Evolutionary conservation across 2,329 filamentous ascomycete species (phyloP).

Genomic region (Paraconiothyrium sp.): DNA sequence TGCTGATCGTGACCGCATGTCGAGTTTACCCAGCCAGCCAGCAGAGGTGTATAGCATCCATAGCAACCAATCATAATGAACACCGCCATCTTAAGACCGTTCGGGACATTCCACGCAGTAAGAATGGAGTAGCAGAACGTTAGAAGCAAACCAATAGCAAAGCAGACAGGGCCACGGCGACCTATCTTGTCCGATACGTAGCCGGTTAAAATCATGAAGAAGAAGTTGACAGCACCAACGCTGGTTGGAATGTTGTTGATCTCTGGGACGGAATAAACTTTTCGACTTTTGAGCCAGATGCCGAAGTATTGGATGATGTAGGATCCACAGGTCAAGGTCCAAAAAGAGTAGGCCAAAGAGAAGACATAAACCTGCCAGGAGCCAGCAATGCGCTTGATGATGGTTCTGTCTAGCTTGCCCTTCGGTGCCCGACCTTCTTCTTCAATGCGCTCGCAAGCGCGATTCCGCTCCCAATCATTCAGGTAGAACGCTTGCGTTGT

Average conservation of each 20-base stretch:
- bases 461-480: constrained; percentile 33
- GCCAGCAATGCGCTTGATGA: constrained; percentile 51
- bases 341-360: constrained; percentile 52
- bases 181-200: constrained; percentile 47
- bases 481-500: constrained; percentile 56
- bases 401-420: constrained; percentile 50
- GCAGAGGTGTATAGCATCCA: constrained; percentile 55
- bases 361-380: constrained; percentile 60
- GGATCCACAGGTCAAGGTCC: constrained; percentile 51
- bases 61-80: constrained; percentile 55
- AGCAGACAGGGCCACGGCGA: constrained; percentile 48
- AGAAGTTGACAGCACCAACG: constrained; percentile 56
- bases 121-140: constrained; percentile 52
- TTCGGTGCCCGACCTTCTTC: constrained; percentile 52
- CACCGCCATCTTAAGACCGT: constrained; percentile 50
- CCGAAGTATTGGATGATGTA: constrained; percentile 56
- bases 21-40: constrained; percentile 55
- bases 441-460: constrained; percentile 32
- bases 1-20: constrained; percentile 56
- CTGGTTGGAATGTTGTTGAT: constrained; percentile 59
- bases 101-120: constrained; percentile 51
- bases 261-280: constrained; percentile 49
- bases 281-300: constrained; percentile 52
- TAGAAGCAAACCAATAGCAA: constrained; percentile 48
- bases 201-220: constrained; percentile 49